These are phyloP conservation scores for Tolypocladium guangdongense DNA, from an alignment of 2,329 filamentous ascomycete genomes.

Conservation along the genomic window DNA sequence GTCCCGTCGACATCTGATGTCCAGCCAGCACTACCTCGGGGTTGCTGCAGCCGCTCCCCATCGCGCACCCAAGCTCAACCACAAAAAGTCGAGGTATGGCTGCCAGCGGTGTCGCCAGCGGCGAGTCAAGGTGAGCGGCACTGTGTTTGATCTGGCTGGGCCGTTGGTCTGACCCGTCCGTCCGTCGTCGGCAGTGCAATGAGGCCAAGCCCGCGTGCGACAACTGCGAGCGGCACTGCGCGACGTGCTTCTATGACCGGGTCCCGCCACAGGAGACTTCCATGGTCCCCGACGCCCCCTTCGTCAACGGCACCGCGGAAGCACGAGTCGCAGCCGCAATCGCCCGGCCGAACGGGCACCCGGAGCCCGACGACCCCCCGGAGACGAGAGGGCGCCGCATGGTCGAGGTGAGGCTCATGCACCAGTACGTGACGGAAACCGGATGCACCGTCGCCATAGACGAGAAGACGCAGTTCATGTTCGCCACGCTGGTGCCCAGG, in stretches of 20 bases:
- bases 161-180: too few species aligned
- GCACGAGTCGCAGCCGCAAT: conserved; percentile 1
- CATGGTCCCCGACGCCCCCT: conserved; percentile 2
- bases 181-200: conserved; percentile 4
- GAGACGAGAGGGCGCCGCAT: conserved; percentile 8
- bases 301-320: conserved; percentile 3
- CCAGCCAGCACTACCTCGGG: conserved; percentile 5
- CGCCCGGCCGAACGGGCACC: neutral
- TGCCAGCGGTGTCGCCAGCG: conserved; percentile 10
- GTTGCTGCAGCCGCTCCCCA: conserved; percentile 1
- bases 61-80: conserved; percentile 8
- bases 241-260: conserved; percentile 9
- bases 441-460: conserved; percentile 6
- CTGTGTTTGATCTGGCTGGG: neutral
- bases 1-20: conserved; percentile 2
- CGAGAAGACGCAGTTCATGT: conserved; percentile 5
- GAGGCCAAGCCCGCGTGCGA: conserved; percentile 9
- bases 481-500: conserved; percentile 4
- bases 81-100: conserved; percentile 10
- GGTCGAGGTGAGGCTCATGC: conserved; percentile 9
- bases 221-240: conserved; percentile 7
- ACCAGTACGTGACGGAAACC: conserved; percentile 8
- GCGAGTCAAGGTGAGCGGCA: conserved; percentile 7
- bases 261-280: conserved; percentile 1
- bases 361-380: conserved; percentile 3